Evolutionary conservation across 108 stramenopile species (phyloP).

Genomic region (Asterionellopsis glacialis): DNA sequence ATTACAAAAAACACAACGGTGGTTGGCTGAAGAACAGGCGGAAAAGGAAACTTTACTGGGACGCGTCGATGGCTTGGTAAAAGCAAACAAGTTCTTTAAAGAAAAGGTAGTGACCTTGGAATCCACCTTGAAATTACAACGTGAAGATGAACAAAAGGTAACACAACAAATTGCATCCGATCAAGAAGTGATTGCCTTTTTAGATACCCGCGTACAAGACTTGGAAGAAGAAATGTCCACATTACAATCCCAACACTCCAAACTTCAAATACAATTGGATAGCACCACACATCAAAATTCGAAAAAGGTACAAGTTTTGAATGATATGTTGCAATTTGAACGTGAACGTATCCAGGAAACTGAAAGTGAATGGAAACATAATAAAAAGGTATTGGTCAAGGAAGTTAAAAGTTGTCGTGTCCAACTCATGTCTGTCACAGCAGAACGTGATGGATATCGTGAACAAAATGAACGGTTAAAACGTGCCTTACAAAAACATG

Average conservation of each 20-base stretch:
- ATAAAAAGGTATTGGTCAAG: constrained; percentile 81
- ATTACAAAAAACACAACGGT: constrained; percentile 53
- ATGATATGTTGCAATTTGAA: constrained; percentile 79
- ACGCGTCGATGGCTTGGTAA: constrained; percentile 67
- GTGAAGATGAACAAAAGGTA: constrained; percentile 54
- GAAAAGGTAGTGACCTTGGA: constrained; percentile 70
- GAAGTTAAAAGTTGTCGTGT: constrained; percentile 79
- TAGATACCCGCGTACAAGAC: constrained; percentile 75
- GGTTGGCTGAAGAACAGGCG: constrained; percentile 30
- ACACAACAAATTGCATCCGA: constrained; percentile 70
- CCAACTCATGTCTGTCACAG: constrained; percentile 66
- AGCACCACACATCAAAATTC: constrained; percentile 34
- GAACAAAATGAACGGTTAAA: constrained; percentile 73
- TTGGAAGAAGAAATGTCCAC: constrained; percentile 45
- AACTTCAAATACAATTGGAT: constrained; percentile 31
- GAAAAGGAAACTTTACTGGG: constrained; percentile 67
- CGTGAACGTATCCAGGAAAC: constrained; percentile 62
- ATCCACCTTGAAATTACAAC: constrained; percentile 27
- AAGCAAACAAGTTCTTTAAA: constrained; percentile 75
- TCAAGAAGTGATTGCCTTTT: constrained; percentile 88
- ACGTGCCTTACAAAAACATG: constrained; percentile 12
- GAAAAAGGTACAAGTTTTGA: constrained; percentile 60
- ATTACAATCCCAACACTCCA: constrained; percentile 5
- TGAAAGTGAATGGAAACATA: constrained; percentile 72
- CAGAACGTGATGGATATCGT: constrained; percentile 68